Evolutionary conservation across 2,329 filamentous ascomycete genomes (phyloP).

Genomic region (Xylaria sp.): DNA sequence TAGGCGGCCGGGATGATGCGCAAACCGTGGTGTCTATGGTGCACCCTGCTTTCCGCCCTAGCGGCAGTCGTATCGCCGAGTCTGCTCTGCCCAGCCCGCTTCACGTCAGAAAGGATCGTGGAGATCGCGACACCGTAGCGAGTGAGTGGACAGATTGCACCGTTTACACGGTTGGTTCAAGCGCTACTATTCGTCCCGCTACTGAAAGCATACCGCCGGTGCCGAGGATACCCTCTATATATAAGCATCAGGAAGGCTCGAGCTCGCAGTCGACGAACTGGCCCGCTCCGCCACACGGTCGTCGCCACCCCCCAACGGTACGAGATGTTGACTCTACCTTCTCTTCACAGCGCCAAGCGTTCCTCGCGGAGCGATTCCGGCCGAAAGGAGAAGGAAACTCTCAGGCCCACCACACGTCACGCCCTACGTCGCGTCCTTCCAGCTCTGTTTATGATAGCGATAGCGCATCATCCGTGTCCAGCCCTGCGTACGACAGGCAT

Average conservation of each 20-base stretch:
- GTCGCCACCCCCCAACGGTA: not conserved
- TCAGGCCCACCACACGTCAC: not conserved
- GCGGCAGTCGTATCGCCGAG: not conserved
- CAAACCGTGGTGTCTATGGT: conserved; percentile 41
- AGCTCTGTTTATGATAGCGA: not conserved
- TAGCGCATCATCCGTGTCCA: not conserved
- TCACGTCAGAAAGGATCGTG: conserved; percentile 27
- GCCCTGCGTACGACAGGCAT: not conserved
- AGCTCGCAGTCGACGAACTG: conserved; percentile 22
- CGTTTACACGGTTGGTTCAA: conserved; percentile 36
- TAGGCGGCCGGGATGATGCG: conserved; percentile 28
- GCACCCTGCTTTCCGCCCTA: conserved; percentile 44
- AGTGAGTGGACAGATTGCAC: conserved; percentile 43
- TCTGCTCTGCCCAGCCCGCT: conserved; percentile 42
- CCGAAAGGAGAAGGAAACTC: conserved; percentile 15
- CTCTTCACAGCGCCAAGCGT: conserved; percentile 31
- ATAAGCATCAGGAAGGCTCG: conserved; percentile 4
- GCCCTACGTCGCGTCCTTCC: not conserved
- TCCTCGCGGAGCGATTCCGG: conserved; percentile 30
- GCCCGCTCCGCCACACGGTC: conserved; percentile 32
- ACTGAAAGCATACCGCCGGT: conserved; percentile 36
- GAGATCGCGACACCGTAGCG: not conserved
- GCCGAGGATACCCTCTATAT: conserved; percentile 39
- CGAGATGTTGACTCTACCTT: conserved; percentile 32
- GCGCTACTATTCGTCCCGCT: not conserved